phyloP scores from a whole-genome alignment of 192 early-diverging fungal species.

The Linnemannia elongata region DNA sequence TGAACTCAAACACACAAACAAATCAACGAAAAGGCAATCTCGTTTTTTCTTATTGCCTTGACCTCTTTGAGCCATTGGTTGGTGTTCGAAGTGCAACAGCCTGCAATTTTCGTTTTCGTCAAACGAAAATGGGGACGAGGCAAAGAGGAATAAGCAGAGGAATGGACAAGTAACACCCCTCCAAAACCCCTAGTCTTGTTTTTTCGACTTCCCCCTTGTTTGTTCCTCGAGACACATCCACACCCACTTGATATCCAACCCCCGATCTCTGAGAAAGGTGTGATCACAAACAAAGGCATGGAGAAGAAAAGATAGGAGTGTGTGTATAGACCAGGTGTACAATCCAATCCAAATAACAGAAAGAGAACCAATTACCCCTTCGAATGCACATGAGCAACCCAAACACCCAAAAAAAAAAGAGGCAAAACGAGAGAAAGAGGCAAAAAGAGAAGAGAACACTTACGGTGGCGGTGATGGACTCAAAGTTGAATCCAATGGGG shows the following conservation, averaged over 20 bases:
- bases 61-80: background rate
- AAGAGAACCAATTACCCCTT: background rate
- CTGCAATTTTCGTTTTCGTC: background rate
- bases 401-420: background rate
- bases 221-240: background rate
- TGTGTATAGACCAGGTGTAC: background rate
- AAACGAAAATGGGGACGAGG: background rate
- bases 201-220: background rate
- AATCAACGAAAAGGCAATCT: background rate
- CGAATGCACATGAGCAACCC: background rate
- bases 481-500: constrained; percentile 60
- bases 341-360: background rate
- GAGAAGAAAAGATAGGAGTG: background rate
- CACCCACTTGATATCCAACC: background rate
- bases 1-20: background rate
- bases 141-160: background rate
- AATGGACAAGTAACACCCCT: background rate
- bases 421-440: background rate
- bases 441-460: constrained; percentile 10
- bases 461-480: constrained; percentile 63
- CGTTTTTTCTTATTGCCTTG: background rate
- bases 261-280: constrained; percentile 3
- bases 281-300: constrained; percentile 3
- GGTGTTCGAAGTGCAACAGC: background rate
- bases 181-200: background rate